phyloP scores from a whole-genome alignment of 2,329 filamentous ascomycete genomes.

The Diaporthe humulicola region DNA sequence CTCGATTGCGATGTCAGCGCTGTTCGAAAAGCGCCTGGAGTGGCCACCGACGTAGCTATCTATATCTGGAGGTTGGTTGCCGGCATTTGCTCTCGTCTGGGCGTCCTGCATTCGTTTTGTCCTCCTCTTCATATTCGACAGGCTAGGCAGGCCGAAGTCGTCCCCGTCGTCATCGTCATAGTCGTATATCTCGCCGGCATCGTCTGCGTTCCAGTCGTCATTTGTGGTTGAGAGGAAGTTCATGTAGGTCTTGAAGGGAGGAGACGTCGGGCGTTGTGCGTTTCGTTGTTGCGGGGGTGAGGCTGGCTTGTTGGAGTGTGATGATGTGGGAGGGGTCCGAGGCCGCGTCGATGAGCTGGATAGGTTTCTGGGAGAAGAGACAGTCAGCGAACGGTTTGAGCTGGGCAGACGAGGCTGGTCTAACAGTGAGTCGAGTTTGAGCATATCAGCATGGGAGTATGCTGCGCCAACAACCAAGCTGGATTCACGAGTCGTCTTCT shows the following conservation, averaged over 20 bases:
- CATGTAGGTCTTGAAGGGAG: constrained; percentile 81
- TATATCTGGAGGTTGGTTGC: constrained; percentile 39
- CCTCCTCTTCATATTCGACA: constrained; percentile 90
- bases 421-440: constrained; percentile 88
- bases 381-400: constrained; percentile 41
- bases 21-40: constrained; percentile 76
- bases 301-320: constrained; percentile 60
- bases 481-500: constrained; percentile 70
- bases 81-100: constrained; percentile 50
- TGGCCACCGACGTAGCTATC: constrained; percentile 21
- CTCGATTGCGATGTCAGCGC: constrained; percentile 94
- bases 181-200: constrained; percentile 80
- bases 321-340: constrained; percentile 78
- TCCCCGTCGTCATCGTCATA: constrained; percentile 93
- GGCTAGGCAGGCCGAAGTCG: constrained; percentile 93
- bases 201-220: constrained; percentile 84
- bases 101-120: constrained; percentile 65
- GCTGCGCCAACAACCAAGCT: constrained; percentile 90
- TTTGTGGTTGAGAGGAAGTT: constrained; percentile 86
- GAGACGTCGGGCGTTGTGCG: constrained; percentile 69
- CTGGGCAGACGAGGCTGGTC: constrained; percentile 45
- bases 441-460: constrained; percentile 95
- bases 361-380: constrained; percentile 33
- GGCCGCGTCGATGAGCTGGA: constrained; percentile 72
- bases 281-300: constrained; percentile 55